Percentiles rank a stretch among this genome's conserved stretches.
Conservation (phyloP, 495 filamentous ascomycete species). For the Penicillium riverlandense region DNA sequence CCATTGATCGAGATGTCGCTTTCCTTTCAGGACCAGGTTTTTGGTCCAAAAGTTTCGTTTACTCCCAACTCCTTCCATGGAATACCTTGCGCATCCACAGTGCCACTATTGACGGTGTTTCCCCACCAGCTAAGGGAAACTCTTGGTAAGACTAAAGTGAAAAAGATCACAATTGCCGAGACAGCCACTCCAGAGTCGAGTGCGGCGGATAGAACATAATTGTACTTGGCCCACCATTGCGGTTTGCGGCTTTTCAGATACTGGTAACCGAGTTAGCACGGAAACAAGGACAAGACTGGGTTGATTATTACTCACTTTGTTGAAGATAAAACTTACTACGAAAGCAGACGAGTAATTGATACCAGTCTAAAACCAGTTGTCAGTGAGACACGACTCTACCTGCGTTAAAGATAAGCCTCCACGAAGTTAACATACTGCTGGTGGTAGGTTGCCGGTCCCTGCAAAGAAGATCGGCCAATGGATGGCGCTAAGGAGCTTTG, state of each 20-base stretch:
- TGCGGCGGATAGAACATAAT: conserved; percentile 25
- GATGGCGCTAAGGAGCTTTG: conserved; percentile 29
- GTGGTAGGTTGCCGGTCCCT: conserved; percentile 35
- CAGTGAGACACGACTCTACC: not conserved
- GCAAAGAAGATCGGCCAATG: conserved; percentile 42
- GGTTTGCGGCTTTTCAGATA: not conserved
- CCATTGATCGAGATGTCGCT: no score
- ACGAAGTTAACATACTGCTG: conserved; percentile 20
- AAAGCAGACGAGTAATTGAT: conserved; percentile 45
- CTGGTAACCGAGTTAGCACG: not conserved
- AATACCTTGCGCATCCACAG: conserved; percentile 10
- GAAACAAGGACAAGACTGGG: conserved; percentile 1
- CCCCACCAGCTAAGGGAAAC: conserved; percentile 66
- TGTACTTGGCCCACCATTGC: conserved; percentile 34
- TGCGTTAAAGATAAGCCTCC: no score
- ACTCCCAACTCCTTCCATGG: conserved; percentile 6
- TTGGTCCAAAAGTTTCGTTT: conserved; percentile 12
- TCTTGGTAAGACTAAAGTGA: conserved; percentile 59
- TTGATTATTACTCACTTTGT: conserved; percentile 28
- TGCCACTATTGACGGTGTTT: conserved; percentile 55
- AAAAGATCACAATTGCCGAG: conserved; percentile 29
- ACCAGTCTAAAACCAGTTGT: conserved; percentile 26
- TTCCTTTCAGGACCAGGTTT: conserved; percentile 5
- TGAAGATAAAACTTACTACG: conserved; percentile 40
- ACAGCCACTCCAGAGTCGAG: conserved; percentile 25